These are phyloP conservation scores for Cicer pinnatifidum DNA, from an alignment of 306 rosid genomes.

Conservation along the genomic window DNA sequence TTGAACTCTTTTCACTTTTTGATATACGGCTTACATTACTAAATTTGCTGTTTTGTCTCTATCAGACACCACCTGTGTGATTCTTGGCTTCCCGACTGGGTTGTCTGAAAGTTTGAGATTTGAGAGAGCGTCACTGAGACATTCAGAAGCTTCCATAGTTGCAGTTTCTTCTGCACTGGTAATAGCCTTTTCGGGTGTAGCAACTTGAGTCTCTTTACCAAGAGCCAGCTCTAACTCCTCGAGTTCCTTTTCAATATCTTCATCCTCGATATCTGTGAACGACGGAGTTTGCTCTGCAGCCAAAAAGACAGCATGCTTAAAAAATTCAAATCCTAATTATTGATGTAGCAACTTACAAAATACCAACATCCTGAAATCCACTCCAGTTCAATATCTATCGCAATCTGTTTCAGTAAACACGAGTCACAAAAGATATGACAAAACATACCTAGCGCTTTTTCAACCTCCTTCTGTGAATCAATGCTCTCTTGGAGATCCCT, in stretches of 20 bases:
- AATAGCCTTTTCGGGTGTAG: conserved; percentile 34
- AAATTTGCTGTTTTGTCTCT: conserved; percentile 38
- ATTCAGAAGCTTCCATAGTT: conserved; percentile 50
- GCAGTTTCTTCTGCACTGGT: conserved; percentile 40
- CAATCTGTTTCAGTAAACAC: conserved; percentile 24
- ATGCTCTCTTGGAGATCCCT: conserved; percentile 80
- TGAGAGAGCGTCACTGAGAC: conserved; percentile 56
- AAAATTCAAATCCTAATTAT: conserved; percentile 31
- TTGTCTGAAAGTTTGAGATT: conserved; percentile 65
- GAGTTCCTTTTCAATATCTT: conserved; percentile 83
- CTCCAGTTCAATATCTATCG: conserved; percentile 31
- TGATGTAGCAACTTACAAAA: conserved; percentile 23
- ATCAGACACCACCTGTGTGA: conserved; percentile 16
- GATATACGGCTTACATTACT: conserved; percentile 53
- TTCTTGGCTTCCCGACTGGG: conserved; percentile 40
- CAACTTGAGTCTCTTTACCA: conserved; percentile 44
- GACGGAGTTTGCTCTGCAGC: conserved; percentile 61
- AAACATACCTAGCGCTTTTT: conserved; percentile 68
- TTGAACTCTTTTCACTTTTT: conserved; percentile 23
- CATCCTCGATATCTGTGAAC: conserved; percentile 58
- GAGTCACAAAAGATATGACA: conserved; percentile 20
- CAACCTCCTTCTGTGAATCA: conserved; percentile 79
- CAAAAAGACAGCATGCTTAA: conserved; percentile 36
- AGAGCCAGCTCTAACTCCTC: conserved; percentile 67
- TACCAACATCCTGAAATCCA: conserved; percentile 38